phyloP scores from a whole-genome alignment of 352 stramenopile genomes.

The Bremia lactucae region DNA sequence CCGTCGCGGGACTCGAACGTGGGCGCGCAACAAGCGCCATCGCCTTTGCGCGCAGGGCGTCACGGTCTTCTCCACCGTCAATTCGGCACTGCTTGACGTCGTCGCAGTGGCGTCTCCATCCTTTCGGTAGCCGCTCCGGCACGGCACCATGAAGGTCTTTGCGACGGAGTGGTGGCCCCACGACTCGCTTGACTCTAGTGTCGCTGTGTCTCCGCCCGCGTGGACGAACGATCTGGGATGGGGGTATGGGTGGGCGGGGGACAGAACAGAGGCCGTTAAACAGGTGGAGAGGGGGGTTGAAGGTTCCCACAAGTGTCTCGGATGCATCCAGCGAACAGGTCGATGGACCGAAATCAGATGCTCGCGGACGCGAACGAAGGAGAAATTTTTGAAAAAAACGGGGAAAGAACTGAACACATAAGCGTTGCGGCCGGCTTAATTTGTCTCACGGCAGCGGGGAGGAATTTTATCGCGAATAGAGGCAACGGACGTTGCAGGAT shows the following conservation, averaged over 20 bases:
- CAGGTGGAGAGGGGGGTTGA: constrained; percentile 13
- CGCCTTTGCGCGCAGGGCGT: constrained; percentile 17
- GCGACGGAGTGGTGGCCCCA: not conserved
- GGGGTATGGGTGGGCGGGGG: constrained; percentile 8
- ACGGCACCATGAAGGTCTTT: constrained; percentile 13
- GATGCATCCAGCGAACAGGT: constrained; percentile 3
- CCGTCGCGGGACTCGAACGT: constrained; percentile 56
- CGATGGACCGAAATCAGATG: constrained; percentile 14
- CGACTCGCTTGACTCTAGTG: constrained; percentile 10
- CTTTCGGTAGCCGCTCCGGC: constrained; percentile 3
- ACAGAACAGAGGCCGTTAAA: constrained; percentile 10
- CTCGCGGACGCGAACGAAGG: not conserved
- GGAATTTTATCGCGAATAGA: not conserved
- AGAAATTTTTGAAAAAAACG: not conserved
- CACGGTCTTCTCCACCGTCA: not conserved
- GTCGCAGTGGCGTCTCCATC: not conserved
- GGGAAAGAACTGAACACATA: not conserved
- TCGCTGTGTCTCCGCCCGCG: not conserved
- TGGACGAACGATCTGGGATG: constrained; percentile 18
- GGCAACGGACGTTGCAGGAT: too few relatives aligned
- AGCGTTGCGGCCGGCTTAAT: constrained; percentile 3
- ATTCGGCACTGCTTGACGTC: not conserved
- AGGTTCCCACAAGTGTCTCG: constrained; percentile 13
- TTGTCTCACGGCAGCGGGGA: constrained; percentile 7
- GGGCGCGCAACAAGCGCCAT: constrained; percentile 49